These are phyloP conservation scores for Globisporangium uncinulatum DNA, from an alignment of 352 stramenopile species.

Conservation along the genomic window DNA sequence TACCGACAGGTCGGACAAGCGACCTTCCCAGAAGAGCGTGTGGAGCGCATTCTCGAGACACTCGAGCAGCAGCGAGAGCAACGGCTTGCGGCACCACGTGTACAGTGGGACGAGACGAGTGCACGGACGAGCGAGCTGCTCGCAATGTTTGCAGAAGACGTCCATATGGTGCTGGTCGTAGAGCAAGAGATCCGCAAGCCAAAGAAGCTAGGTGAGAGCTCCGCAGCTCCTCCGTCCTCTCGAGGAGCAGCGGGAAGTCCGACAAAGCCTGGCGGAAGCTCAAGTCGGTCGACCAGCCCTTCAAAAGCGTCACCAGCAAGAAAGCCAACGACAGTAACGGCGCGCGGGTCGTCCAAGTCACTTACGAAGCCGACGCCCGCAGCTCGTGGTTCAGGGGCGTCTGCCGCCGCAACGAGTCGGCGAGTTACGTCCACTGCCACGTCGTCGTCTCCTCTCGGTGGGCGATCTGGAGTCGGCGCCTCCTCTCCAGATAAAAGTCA, in stretches of 20 bases:
- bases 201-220: slow-evolving; percentile 26
- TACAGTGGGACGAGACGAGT: slow-evolving; percentile 52
- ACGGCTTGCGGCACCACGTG: slow-evolving; percentile 19
- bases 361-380: slow-evolving; percentile 6
- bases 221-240: not conserved
- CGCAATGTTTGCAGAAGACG: slow-evolving; percentile 57
- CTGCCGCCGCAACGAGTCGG: slow-evolving; percentile 6
- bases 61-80: slow-evolving; percentile 31
- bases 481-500: slow-evolving; percentile 4
- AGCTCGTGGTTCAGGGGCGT: slow-evolving; percentile 8
- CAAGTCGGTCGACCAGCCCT: slow-evolving; percentile 1
- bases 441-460: not conserved
- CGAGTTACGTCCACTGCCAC: slow-evolving; percentile 5
- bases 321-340: not conserved
- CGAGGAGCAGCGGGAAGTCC: slow-evolving; percentile 1
- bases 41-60: slow-evolving; percentile 33
- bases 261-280: slow-evolving; percentile 7
- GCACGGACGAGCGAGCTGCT: slow-evolving; percentile 46
- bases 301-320: slow-evolving; percentile 4
- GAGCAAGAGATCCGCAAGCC: slow-evolving; percentile 61
- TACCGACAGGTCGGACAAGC: slow-evolving; percentile 29
- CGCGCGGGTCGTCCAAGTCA: slow-evolving; percentile 1
- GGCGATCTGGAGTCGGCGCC: not conserved
- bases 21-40: slow-evolving; percentile 35
- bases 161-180: slow-evolving; percentile 41